Evolutionary conservation across 2,329 filamentous ascomycete species (phyloP).

Genomic region (Coniosporium tulheliwenetii): DNA sequence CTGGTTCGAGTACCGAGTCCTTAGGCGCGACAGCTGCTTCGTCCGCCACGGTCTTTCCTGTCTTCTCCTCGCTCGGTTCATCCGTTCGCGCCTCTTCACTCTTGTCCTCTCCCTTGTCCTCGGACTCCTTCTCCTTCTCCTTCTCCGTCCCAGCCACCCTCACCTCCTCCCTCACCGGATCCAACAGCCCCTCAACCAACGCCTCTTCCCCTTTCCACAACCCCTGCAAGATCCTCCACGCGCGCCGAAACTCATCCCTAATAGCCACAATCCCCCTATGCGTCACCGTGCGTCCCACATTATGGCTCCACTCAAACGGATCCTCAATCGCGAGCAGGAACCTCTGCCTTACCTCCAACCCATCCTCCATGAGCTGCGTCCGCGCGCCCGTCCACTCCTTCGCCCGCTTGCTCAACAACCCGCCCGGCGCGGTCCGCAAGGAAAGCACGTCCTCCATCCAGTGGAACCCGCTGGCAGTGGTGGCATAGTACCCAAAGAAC

Average conservation of each 20-base stretch:
- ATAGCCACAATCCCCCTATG: conserved; percentile 71
- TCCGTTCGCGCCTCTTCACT: neutral
- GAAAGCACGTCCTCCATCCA: conserved; percentile 73
- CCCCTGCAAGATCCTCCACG: conserved; percentile 52
- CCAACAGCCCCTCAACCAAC: conserved; percentile 12
- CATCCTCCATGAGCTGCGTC: conserved; percentile 43
- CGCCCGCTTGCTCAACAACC: conserved; percentile 54
- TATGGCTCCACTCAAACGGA: conserved; percentile 77
- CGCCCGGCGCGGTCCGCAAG: conserved; percentile 49
- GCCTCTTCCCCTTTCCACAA: conserved; percentile 25
- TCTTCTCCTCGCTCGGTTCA: too few relatives aligned
- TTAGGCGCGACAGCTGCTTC: too few relatives aligned
- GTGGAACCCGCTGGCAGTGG: conserved; percentile 46
- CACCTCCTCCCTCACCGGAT: conserved; percentile 6
- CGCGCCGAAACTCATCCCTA: conserved; percentile 68
- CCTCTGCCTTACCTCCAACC: conserved; percentile 58
- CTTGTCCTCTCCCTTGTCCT: neutral
- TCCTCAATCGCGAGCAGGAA: conserved; percentile 86
- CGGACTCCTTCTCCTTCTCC: neutral
- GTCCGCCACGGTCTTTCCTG: too few relatives aligned
- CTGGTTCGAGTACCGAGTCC: too few relatives aligned
- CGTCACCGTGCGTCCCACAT: conserved; percentile 74
- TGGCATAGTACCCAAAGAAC: conserved; percentile 80
- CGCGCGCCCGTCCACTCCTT: conserved; percentile 83
- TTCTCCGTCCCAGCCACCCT: too few relatives aligned